A percentile compares a stretch with the other conserved stretches of the same genome.
Conservation (phyloP, 441 rosid species). For the Capsella rubella region DNA sequence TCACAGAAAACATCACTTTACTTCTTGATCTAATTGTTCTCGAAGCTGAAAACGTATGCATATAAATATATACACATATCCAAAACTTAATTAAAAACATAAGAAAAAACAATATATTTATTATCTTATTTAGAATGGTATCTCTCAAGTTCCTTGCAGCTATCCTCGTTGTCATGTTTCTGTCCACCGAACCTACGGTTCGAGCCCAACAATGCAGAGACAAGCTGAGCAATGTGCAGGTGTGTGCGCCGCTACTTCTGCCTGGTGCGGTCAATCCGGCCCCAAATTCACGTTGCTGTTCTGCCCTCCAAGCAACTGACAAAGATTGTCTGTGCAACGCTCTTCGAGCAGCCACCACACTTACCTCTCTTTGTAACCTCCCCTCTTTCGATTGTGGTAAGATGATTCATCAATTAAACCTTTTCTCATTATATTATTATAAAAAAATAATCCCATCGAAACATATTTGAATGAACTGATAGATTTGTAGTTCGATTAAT, state of each 20-base stretch:
- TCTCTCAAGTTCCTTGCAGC: constrained; percentile 32
- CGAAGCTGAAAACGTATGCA: constrained; percentile 6
- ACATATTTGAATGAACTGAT: constrained; percentile 2
- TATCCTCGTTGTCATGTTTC: constrained; percentile 30
- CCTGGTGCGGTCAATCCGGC: constrained; percentile 35
- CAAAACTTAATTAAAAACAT: background rate
- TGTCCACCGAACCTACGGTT: constrained; percentile 22
- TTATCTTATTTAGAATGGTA: constrained; percentile 7
- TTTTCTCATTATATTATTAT: background rate
- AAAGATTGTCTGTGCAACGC: constrained; percentile 46
- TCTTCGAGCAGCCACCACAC: constrained; percentile 42
- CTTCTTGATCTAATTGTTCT: constrained; percentile 16
- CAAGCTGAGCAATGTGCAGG: constrained; percentile 37
- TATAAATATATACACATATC: constrained; percentile 27
- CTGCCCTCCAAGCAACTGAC: constrained; percentile 41
- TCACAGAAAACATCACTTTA: constrained; percentile 37
- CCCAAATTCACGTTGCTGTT: constrained; percentile 41
- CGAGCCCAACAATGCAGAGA: constrained; percentile 35
- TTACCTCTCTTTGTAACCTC: constrained; percentile 44
- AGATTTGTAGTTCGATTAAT: background rate
- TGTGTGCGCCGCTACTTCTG: constrained; percentile 40
- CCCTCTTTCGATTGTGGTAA: constrained; percentile 45
- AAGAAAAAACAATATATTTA: background rate
- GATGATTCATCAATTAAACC: background rate
- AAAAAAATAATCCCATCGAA: background rate